Evolutionary conservation across 306 rosid species (phyloP).

Genomic region (Casuarina cunninghamiana): DNA sequence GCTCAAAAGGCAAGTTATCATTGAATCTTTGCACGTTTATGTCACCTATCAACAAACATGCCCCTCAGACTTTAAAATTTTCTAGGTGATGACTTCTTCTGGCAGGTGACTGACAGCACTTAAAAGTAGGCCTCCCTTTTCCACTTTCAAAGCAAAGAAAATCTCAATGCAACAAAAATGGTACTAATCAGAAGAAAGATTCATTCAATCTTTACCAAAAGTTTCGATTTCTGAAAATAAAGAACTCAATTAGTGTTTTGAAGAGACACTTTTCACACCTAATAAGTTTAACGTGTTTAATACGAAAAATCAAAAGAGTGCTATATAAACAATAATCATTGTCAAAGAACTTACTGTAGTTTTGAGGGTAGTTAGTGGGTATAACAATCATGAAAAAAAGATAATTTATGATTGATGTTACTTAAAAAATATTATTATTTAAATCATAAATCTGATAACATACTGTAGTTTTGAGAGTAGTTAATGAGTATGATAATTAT

Average conservation of each 20-base stretch:
- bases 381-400: not conserved
- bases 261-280: not conserved
- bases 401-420: not conserved
- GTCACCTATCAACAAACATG: conserved; percentile 64
- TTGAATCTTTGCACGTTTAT: conserved; percentile 36
- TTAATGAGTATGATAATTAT: not conserved
- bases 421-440: no score
- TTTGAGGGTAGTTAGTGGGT: conserved; percentile 2
- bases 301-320: not conserved
- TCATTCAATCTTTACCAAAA: no score
- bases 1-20: conserved; percentile 46
- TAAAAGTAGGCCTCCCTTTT: not conserved
- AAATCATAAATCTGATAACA: not conserved
- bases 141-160: no score
- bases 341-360: not conserved
- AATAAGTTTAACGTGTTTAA: not conserved
- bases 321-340: not conserved
- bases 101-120: conserved; percentile 30
- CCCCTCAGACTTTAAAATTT: conserved; percentile 34
- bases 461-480: not conserved
- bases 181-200: not conserved
- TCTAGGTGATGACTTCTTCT: conserved; percentile 14
- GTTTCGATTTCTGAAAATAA: not conserved
- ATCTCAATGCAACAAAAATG: not conserved
- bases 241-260: conserved; percentile 21